A percentile compares a stretch with the other conserved stretches of the same genome.
These are phyloP conservation scores for Daldinia caldariorum DNA, from an alignment of 495 filamentous ascomycete genomes.

Conservation along the genomic window DNA sequence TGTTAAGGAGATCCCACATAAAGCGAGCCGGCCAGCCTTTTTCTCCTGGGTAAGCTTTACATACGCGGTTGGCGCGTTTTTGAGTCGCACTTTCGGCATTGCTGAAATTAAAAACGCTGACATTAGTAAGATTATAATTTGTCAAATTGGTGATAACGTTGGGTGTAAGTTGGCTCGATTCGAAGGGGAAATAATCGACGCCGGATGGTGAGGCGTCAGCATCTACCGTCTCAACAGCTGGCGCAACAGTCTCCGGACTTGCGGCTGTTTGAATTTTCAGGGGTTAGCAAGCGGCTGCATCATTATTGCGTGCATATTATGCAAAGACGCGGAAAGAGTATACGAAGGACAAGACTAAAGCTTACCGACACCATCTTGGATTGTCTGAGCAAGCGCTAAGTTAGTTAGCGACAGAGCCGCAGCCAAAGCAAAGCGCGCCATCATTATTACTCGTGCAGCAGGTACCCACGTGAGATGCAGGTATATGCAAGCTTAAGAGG, in stretches of 20 bases:
- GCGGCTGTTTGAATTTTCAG: conserved; percentile 18
- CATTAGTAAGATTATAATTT: conserved; percentile 17
- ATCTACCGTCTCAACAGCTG: conserved; percentile 33
- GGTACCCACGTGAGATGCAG: not conserved
- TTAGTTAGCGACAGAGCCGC: conserved; percentile 40
- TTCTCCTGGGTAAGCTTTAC: not conserved
- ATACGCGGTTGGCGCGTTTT: not conserved
- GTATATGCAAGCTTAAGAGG: not conserved
- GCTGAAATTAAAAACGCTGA: not conserved
- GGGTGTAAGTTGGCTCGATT: conserved; percentile 54
- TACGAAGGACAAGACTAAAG: conserved; percentile 13
- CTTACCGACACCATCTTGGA: conserved; percentile 32
- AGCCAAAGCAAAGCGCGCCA: conserved; percentile 32
- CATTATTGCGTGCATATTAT: not conserved
- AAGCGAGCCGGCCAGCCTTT: not conserved
- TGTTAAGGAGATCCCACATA: not conserved
- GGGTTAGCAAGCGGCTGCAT: conserved; percentile 26
- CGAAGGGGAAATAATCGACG: conserved; percentile 47
- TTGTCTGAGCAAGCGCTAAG: conserved; percentile 39
- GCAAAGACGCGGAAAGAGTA: not conserved
- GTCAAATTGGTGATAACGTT: conserved; percentile 48
- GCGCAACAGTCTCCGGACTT: conserved; percentile 32
- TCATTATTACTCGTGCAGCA: conserved; percentile 8
- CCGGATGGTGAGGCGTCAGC: conserved; percentile 25
- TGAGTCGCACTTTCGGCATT: not conserved